A percentile compares a stretch with the other conserved stretches of the same genome.
These are phyloP conservation scores for Cardiospermum halicacabum DNA, from an alignment of 345 rosid species.

Conservation along the genomic window DNA sequence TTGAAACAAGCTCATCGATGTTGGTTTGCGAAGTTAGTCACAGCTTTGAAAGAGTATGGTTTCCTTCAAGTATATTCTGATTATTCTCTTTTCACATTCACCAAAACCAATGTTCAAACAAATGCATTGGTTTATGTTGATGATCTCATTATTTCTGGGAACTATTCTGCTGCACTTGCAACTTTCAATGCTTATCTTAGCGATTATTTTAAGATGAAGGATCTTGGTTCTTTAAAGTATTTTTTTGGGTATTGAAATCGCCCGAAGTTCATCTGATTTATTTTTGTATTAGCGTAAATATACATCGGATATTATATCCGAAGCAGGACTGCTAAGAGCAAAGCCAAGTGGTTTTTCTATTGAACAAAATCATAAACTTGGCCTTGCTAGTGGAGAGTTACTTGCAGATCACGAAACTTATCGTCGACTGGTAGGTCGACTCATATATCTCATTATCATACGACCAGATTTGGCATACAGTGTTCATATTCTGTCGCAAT, in stretches of 20 bases:
- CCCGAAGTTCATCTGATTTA: no score
- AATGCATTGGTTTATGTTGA: neutral
- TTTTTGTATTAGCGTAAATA: neutral
- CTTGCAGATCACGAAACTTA: neutral
- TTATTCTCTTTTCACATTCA: neutral
- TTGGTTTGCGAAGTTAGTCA: no score
- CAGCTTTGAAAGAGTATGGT: no score
- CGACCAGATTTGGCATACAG: neutral
- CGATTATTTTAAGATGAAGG: neutral
- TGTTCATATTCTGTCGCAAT: neutral
- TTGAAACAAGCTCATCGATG: no score
- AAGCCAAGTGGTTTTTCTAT: neutral
- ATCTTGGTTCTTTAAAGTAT: no score
- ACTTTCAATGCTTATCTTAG: neutral
- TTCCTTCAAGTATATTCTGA: no score
- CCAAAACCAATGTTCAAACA: neutral
- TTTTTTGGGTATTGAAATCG: no score
- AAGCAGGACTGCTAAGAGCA: neutral
- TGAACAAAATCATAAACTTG: neutral
- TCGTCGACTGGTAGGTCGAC: no score
- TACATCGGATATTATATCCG: neutral
- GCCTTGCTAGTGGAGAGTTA: neutral
- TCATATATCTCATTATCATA: neutral
- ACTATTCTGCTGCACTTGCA: neutral
- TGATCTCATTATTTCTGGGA: neutral